Evolutionary conservation across 1,284 basidiomycete genomes (phyloP), one percentile per base, ranked within the genome.

Genomic region (Cutaneotrichosporon dermatis): DNA sequence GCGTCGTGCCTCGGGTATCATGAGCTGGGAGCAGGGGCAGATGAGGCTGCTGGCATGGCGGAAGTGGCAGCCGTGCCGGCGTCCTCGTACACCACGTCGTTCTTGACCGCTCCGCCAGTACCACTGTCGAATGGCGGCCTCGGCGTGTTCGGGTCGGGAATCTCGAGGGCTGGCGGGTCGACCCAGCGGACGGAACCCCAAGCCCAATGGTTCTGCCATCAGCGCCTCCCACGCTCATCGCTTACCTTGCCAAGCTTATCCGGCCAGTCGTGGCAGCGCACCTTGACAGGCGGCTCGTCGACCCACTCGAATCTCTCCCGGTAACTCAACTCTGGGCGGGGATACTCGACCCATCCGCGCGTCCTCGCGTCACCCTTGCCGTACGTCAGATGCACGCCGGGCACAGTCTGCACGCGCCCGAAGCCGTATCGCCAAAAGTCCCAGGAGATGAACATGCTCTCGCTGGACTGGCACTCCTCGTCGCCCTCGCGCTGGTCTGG

Each of bases 341-440:
- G 71, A 51, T 60, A 75, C 44, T 73, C 73, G 37, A 75, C 61
- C 68, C 69, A 73, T 5, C 74, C 74, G 34, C 72, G 58, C 42
- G 71, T 50, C 59, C 65, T 61, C 39, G 74, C 73, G 64, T 77
- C 74, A 53, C 68, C 72, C 49, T 74, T 73, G 13, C 73, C 75
- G 63, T 77, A 77, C 49, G 68, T 71, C 13, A 73, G 69, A 57
- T 75, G 73, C 13, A 75, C 71, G 9, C 74, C 72, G 3, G 77
- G 77, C 0, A 79, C 70, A 10, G 74, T 69, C 55, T 69, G 67
- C 10, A 79, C 64, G 45, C 71, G 67, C 9, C 76, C 74, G 39
- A 77, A 71, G 16, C 75, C 76, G 54, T 71, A 74, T 61, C 70
- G 74, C 76, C 79, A 79, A 59, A 79, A 73, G 64, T 79, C 78